Base-by-base conservation (phyloP, 495 filamentous ascomycete genomes). In the Collariella sp. region DNA sequence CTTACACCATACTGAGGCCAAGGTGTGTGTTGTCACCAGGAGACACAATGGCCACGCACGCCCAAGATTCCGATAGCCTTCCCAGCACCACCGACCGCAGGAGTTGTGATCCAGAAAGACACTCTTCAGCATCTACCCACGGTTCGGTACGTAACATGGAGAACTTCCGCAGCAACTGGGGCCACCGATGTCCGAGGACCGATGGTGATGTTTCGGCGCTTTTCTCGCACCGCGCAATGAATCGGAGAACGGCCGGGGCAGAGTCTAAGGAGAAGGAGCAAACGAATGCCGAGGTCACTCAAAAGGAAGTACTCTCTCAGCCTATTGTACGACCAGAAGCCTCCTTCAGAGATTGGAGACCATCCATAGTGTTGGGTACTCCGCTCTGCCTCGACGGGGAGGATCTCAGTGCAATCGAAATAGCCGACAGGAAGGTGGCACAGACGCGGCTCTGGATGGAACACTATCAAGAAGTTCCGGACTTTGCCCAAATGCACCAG, bases 381-480 rank as follows among this genome's bases (percentile, higher is more conserved):
- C 51, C 58, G 5, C 64, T 69, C 29, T 62, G 51, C 46, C 26
- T 63, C 15, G 42, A 55, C 2, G 69, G 70, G 7, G 70, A 73
- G 41, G 70, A 73, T 29, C 52, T 70, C 23, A 73, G 63, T 29
- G 57, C 57, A 18, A 72, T 76, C 20, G 62, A 74, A 52, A 46
- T 62, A 15, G 73, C 71, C 19, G 61, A 72, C 39, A 60, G 73
- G 16, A 65, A 68, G 52, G 63, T 76, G 16, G 62, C 63, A 20
- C 72, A 68, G 18, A 61, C 63, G 7, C 60, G 62, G 7, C 62
- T 67, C 24, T 68, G 68, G 52, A 50, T 64, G 7, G 52, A 59
- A 7, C 50, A 67, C 42, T 67, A 73, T 24, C 34, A 46, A 26
- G 50, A 38, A 0, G 50, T 58, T 10, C 20, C 67, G 9, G 48